Base-by-base conservation (phyloP, 768 basidiomycete genomes). In the Lactarius pseudohatsudake region DNA sequence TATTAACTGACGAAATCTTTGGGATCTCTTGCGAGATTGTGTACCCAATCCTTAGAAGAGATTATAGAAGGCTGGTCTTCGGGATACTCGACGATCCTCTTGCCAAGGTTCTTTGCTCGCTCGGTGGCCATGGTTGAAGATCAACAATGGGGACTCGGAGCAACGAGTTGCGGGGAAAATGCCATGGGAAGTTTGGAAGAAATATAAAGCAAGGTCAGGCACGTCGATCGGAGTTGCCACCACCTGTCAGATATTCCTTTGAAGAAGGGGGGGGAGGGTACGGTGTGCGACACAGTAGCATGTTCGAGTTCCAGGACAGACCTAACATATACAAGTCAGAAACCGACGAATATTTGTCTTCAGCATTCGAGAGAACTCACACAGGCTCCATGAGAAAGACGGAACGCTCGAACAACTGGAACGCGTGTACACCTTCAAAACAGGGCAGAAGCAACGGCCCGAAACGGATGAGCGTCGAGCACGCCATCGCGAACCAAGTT, bases 1-100 rank as follows among this genome's bases (percentile, higher is more conserved):
- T 53, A 45, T 62, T 26, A 20, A 77, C 85, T 62, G 70, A 90
- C 90, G 30, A 77, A 77, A 45, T 75, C 78, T 64, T 77, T 81
- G 0, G 90, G 88, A 64, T 85, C 75, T 7, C 67, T 66, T 36
- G 79, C 70, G 57, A 80, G 76, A 26, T 74, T 72, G 11, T 72
- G 71, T 53, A 87, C 57, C 78, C 84, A 93, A 59, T 88, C 82
- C 9, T 77, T 76, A 47, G 81, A 78, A n/a, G 88, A 83, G 56
- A 91, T 78, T 53, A 87, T 78, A 28, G 88, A 84, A 7, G 87
- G 82, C 11, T 75, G 73, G 9, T 85, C 77, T 62, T 90, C 87
- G 9, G 88, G 86, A 70, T 88, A 81, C 8, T 77, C 84, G 56
- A 92, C 80, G 53, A 86, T 67, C 57, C 79, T 81, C 76, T 90